Base-by-base conservation (phyloP, 1,284 basidiomycete species). In the Apiotrichum brassicae region DNA sequence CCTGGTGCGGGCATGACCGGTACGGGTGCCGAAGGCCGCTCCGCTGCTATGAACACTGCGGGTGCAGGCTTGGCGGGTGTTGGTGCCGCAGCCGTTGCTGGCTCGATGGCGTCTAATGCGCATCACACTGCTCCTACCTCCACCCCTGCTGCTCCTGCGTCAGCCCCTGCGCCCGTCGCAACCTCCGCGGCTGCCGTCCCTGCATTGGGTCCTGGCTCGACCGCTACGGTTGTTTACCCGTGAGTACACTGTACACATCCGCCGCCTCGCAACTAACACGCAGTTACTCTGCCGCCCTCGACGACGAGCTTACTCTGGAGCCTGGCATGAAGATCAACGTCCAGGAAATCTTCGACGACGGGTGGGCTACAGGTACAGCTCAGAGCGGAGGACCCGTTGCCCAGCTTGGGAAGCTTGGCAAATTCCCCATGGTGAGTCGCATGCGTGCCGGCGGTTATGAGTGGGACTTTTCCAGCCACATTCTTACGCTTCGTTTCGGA, bases 261-360 rank as follows among this genome's bases (percentile, higher is more conserved):
- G 22, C 55, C 2, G 53, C 57, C n/a, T 20, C 35, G 24, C 22
- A 48, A n/a, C 25, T 33, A 20, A 23, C 33, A 16, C 43, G 36
- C 33, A 34, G 36, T 4, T 73, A 73, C 52, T 50, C 60, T 32
- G 68, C 69, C 2, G 46, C 65, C 9, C 53, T 72, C 22, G 62
- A 63, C n/a, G 71, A 73, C 49, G 71, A 73, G 51, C 58, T 73
- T 18, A 66, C 67, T 24, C 55, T 73, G 22, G 38, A 54, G 32
- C 70, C 70, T 4, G 71, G 70, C 7, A 71, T 73, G 70, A 63
- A 59, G 40, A 44, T 73, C 13, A 48, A 51, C 3, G 66, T 72
- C 14, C 43, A 64, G 35, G 58, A 68, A 28, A 50, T 71, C 26
- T 73, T 67, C 52, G 70, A 73, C 48, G 71, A 73, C 54, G 68